phyloP scores from a whole-genome alignment of 768 basidiomycete genomes.

The Ephemerocybe angulata region DNA sequence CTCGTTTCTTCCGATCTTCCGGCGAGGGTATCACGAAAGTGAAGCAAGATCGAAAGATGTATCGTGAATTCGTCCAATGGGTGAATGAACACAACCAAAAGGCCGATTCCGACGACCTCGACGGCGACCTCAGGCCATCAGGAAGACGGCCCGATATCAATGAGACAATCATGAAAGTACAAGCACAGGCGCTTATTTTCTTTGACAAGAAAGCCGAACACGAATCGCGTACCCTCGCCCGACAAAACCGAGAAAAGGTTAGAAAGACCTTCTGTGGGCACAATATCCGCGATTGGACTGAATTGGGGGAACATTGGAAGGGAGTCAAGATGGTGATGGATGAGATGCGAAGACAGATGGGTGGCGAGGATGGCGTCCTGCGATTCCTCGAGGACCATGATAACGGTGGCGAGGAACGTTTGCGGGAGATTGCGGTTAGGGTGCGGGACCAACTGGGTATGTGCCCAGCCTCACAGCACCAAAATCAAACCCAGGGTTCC shows the following conservation, averaged over 20 bases:
- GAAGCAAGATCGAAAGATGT: constrained; percentile 51
- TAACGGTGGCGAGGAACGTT: constrained; percentile 32
- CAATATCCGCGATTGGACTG: constrained; percentile 53
- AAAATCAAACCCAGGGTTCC: too few relatives aligned
- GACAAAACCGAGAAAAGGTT: constrained; percentile 26
- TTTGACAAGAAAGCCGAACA: constrained; percentile 52
- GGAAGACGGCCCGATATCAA: constrained; percentile 13
- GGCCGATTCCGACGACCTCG: constrained; percentile 10
- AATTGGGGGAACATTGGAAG: constrained; percentile 38
- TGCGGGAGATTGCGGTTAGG: constrained; percentile 36
- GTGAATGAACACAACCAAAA: constrained; percentile 21
- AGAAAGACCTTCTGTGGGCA: constrained; percentile 49
- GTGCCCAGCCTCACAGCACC: too few relatives aligned
- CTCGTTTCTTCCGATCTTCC: constrained; percentile 30
- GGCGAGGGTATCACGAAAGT: constrained; percentile 41
- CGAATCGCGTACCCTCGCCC: constrained; percentile 32
- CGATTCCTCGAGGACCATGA: constrained; percentile 27
- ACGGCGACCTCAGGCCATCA: constrained; percentile 2
- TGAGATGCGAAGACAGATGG: constrained; percentile 40
- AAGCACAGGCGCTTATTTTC: constrained; percentile 45
- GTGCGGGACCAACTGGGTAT: constrained; percentile 32
- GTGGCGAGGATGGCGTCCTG: constrained; percentile 44
- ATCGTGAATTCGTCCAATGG: constrained; percentile 54
- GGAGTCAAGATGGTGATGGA: constrained; percentile 53
- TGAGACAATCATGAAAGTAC: constrained; percentile 19